Evolutionary conservation across 495 filamentous ascomycete genomes (phyloP).

Genomic region (Cudoniella acicularis): DNA sequence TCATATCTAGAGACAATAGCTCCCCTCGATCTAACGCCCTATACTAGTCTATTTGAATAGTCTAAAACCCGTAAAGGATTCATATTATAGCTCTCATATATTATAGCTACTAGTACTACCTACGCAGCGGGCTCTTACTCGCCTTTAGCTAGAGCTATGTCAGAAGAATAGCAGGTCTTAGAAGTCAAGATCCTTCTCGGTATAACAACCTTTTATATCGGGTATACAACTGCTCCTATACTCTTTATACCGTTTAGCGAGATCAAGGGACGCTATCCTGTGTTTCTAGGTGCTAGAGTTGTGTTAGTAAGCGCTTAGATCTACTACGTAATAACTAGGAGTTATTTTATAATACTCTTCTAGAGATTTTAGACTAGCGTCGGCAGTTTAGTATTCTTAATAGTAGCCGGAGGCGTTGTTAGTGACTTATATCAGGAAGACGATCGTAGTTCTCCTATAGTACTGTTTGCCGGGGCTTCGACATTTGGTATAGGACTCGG

Average conservation of each 20-base stretch:
- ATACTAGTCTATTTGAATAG: no score
- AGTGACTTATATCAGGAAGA: neutral
- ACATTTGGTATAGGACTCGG: neutral
- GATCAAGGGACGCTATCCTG: neutral
- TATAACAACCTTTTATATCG: neutral
- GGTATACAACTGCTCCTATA: neutral
- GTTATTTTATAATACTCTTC: neutral
- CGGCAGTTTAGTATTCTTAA: neutral
- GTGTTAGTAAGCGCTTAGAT: neutral
- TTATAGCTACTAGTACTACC: neutral
- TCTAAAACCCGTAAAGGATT: no score
- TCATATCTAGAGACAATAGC: no score
- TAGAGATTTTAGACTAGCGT: neutral
- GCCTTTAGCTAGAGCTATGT: neutral
- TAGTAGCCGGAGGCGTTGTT: neutral
- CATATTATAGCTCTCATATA: no score
- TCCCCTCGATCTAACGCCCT: no score
- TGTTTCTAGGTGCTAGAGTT: neutral
- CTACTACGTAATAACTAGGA: neutral
- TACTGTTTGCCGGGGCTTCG: neutral
- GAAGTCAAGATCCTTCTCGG: neutral
- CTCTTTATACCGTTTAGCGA: neutral
- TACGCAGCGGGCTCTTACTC: neutral
- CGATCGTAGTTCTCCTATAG: neutral
- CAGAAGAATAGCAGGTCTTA: neutral